Evolutionary conservation across 495 filamentous ascomycete genomes (phyloP).

Genomic region (Penicillium argentinense): DNA sequence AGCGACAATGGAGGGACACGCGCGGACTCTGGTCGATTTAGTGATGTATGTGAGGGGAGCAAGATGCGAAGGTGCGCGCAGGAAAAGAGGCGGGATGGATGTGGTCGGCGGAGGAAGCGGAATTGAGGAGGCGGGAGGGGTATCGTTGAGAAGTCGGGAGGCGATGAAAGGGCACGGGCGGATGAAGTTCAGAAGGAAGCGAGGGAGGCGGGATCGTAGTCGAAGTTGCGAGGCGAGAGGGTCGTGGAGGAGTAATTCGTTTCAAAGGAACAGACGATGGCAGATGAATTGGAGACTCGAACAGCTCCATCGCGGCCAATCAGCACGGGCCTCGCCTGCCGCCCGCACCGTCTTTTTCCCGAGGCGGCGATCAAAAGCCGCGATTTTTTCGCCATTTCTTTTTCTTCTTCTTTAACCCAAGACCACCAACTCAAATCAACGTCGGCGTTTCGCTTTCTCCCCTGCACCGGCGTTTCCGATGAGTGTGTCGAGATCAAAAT

Average conservation of each 20-base stretch:
- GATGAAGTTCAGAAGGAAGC: not conserved
- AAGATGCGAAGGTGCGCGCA: slow-evolving; percentile 2
- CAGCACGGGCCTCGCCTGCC: slow-evolving; percentile 23
- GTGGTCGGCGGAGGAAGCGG: not conserved
- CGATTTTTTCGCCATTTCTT: slow-evolving; percentile 28
- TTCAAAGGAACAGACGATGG: not conserved
- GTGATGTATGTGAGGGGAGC: slow-evolving; percentile 9
- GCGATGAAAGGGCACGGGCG: not conserved
- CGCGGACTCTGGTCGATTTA: slow-evolving; percentile 4
- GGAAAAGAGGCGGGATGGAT: slow-evolving; percentile 9
- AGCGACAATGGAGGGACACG: slow-evolving; percentile 22
- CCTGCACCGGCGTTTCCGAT: slow-evolving; percentile 86
- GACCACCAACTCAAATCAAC: slow-evolving; percentile 97
- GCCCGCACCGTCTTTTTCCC: slow-evolving; percentile 39
- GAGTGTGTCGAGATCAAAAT: slow-evolving; percentile 77
- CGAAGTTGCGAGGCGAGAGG: slow-evolving; percentile 5
- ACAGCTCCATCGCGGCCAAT: slow-evolving; percentile 35
- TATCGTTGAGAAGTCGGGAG: not conserved
- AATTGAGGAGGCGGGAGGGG: slow-evolving; percentile 8
- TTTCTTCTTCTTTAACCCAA: slow-evolving; percentile 54
- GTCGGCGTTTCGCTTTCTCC: slow-evolving; percentile 55
- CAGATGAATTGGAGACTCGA: slow-evolving; percentile 27
- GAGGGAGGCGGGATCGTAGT: not conserved
- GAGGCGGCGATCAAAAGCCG: slow-evolving; percentile 8
- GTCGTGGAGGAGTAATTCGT: not conserved